A percentile compares a stretch with the other conserved stretches of the same genome.
phyloP scores from a whole-genome alignment of 768 basidiomycete genomes.

The Mycena polygramma region DNA sequence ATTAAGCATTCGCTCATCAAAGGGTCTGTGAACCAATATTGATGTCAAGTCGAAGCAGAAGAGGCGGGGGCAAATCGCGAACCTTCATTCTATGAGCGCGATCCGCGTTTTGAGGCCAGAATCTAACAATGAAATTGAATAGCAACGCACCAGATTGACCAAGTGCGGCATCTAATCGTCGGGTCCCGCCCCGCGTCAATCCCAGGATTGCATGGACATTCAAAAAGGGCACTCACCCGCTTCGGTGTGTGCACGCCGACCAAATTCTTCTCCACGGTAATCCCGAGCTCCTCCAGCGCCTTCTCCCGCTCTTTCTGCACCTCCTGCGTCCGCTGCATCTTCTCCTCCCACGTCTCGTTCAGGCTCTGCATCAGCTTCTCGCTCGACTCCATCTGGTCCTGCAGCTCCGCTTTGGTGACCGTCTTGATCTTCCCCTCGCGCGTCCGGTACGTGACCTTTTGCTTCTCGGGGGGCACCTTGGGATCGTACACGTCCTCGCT shows the following conservation, averaged over 20 bases:
- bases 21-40: slow-evolving; percentile 70
- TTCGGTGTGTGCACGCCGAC: slow-evolving; percentile 99
- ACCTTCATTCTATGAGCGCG: slow-evolving; percentile 75
- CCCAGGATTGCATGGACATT: slow-evolving; percentile 26
- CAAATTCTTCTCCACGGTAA: slow-evolving; percentile 96
- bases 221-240: slow-evolving; percentile 71
- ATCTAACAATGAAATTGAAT: slow-evolving; percentile 25
- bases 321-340: slow-evolving; percentile 90
- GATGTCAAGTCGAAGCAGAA: slow-evolving; percentile 25
- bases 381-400: slow-evolving; percentile 95
- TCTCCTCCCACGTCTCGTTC: slow-evolving; percentile 94
- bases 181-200: slow-evolving; percentile 29
- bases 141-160: slow-evolving; percentile 84
- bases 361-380: slow-evolving; percentile 90
- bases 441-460: slow-evolving; percentile 94
- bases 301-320: slow-evolving; percentile 98
- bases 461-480: slow-evolving; percentile 90
- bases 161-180: slow-evolving; percentile 86
- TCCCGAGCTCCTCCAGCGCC: slow-evolving; percentile 97
- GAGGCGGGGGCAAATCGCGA: slow-evolving; percentile 35
- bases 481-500: slow-evolving; percentile 88
- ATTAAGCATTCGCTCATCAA: slow-evolving; percentile 97
- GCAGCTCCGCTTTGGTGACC: slow-evolving; percentile 96
- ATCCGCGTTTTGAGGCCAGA: slow-evolving; percentile 31
- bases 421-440: slow-evolving; percentile 95